Conservation (phyloP, 2,329 filamentous ascomycete species). For the Trichophyton mentagrophytes region DNA sequence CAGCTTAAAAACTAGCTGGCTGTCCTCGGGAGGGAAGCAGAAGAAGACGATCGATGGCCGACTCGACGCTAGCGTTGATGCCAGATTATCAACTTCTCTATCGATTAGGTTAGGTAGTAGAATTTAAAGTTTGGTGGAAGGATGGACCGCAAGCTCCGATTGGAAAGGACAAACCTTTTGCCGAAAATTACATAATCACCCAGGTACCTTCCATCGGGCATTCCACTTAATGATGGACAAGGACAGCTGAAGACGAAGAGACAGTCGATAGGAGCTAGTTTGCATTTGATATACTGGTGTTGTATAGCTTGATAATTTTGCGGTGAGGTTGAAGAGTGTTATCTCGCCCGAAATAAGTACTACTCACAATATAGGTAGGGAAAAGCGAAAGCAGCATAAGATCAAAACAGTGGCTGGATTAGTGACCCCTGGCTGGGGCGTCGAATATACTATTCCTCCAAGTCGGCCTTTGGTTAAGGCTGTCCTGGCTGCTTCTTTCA, state of each 20-base stretch:
- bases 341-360: neutral
- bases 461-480: slow-evolving; percentile 33
- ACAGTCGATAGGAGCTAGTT: too few relatives aligned
- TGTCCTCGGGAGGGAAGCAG: neutral
- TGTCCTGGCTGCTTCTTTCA: slow-evolving; percentile 51
- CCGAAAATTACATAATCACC: neutral
- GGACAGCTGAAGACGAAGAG: neutral
- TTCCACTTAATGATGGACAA: too few relatives aligned
- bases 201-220: too few relatives aligned
- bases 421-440: slow-evolving; percentile 13
- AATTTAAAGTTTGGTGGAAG: neutral
- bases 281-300: too few relatives aligned
- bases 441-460: slow-evolving; percentile 77
- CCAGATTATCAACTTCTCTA: slow-evolving; percentile 4
- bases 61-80: neutral
- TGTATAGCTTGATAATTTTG: too few relatives aligned
- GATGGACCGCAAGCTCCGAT: neutral
- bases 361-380: neutral
- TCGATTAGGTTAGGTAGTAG: neutral
- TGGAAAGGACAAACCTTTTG: neutral
- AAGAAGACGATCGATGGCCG: neutral
- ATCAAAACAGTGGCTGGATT: neutral
- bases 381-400: neutral
- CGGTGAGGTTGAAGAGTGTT: neutral
- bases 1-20: neutral